A percentile compares a stretch with the other conserved stretches of the same genome.
Conservation (phyloP, 345 rosid species). For the Theobroma cacao region DNA sequence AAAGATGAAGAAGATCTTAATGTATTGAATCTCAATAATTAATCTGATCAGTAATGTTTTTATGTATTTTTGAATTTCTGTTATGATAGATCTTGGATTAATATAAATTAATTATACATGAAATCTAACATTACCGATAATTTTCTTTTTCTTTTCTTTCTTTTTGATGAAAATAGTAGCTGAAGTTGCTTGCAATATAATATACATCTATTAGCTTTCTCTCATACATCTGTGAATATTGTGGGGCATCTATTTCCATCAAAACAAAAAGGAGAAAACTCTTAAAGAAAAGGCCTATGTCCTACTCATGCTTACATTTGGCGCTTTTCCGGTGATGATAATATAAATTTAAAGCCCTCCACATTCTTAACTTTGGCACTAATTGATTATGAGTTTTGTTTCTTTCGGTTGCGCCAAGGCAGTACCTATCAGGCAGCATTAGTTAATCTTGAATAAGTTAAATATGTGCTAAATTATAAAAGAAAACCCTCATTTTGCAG, state of each 20-base stretch:
- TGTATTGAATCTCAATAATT: too few relatives aligned
- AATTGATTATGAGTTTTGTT: not conserved
- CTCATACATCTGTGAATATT: not conserved
- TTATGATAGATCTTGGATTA: too few relatives aligned
- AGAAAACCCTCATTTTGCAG: not conserved
- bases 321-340: not conserved
- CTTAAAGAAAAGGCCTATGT: not conserved
- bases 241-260: not conserved
- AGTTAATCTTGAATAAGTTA: not conserved
- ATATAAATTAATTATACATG: too few relatives aligned
- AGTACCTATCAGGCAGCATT: not conserved
- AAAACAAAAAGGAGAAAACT: not conserved
- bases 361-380: constrained; percentile 7
- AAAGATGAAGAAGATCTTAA: too few relatives aligned
- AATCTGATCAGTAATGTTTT: too few relatives aligned
- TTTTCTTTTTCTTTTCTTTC: too few relatives aligned
- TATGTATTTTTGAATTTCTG: too few relatives aligned
- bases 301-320: not conserved
- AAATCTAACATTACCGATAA: too few relatives aligned
- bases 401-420: not conserved
- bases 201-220: too few relatives aligned
- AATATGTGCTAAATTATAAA: not conserved
- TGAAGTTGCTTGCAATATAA: too few relatives aligned
- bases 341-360: not conserved
- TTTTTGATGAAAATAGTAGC: too few relatives aligned